Evolutionary conservation across 441 rosid genomes (phyloP), one percentile per base, ranked within the genome.

Genomic region (Pelargonium cotyledonis): DNA sequence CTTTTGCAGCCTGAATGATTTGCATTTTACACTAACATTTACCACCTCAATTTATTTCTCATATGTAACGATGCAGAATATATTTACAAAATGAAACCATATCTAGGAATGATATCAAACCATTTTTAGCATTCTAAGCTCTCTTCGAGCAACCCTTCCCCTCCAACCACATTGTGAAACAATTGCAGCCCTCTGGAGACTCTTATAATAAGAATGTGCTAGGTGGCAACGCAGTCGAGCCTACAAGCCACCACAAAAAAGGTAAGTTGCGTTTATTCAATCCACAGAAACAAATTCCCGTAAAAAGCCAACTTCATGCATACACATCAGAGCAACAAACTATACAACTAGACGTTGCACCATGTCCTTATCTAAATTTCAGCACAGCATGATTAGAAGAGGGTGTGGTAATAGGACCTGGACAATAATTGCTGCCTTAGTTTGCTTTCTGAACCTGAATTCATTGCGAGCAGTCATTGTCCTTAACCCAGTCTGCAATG

Each of bases 401-500:
- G 73, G 76, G 86, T 89, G 73, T 40, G 43, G 43, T 18, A 18
- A 49, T 49, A 49, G 23, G 57, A 95, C 99, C 98, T 92, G 97
- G 74, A 90, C 79, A 47, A 64, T 62, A 63, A 77, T 76, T 40
- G 89, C 86, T 64, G 90, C 89, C 77, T 68, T 83, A 49, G 41
- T 63, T 67, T 72, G 79, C 76, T 65, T 67, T 80, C 78, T 84
- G 66, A 16, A 62, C 66, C 65, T 80, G 70, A 78, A 82, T 68
- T 86, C 80, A 51, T 78, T 74, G 19, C 85, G 81, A 57, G 94
- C 92, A 65, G 73, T 81, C 77, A 85, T 78, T 70, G 85, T 75
- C 18, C 99, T 82, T 57, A 89, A 15, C 68, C 85, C 84, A 67
- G 94, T 80, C 81, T 92, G 99, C 82, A 95, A 76, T 63, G 77